Percentiles rank a stretch among this genome's conserved stretches.
Conservation (phyloP, 2,329 filamentous ascomycete species). For the Talaromyces sp. region DNA sequence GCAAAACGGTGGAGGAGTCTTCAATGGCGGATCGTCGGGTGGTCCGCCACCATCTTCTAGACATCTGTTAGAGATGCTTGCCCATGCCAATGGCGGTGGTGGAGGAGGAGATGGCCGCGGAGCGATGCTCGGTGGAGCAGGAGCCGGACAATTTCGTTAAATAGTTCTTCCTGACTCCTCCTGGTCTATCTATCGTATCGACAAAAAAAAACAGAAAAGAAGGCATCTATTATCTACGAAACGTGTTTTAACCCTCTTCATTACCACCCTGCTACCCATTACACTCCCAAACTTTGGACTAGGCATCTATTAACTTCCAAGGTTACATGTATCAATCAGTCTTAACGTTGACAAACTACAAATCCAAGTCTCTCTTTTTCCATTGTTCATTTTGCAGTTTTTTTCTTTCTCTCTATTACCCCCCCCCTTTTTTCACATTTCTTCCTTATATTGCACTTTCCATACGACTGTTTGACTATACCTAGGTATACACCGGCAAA, state of each 20-base stretch:
- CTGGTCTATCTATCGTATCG: slow-evolving; percentile 1
- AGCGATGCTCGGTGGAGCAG: slow-evolving; percentile 28
- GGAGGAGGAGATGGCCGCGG: slow-evolving; percentile 26
- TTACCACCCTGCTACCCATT: neutral
- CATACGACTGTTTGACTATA: too few species aligned
- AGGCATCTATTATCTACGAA: neutral
- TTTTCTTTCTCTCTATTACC: neutral
- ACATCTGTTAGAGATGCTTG: slow-evolving; percentile 43
- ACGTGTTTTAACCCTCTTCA: neutral
- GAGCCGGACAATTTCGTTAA: slow-evolving; percentile 32
- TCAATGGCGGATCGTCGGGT: slow-evolving; percentile 33
- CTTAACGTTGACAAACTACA: neutral
- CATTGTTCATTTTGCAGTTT: neutral
- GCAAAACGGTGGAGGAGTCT: slow-evolving; percentile 27
- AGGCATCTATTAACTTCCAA: neutral
- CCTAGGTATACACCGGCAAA: too few species aligned
- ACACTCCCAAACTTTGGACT: neutral
- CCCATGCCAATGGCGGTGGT: slow-evolving; percentile 28
- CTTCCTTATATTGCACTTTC: too few species aligned
- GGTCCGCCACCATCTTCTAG: slow-evolving; percentile 36
- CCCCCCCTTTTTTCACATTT: too few species aligned
- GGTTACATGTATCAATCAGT: neutral
- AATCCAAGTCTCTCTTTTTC: neutral
- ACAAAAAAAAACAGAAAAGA: neutral
- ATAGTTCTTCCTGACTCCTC: neutral